Conservation (phyloP, 2,329 filamentous ascomycete genomes). For the Incumbomyces lentus region DNA sequence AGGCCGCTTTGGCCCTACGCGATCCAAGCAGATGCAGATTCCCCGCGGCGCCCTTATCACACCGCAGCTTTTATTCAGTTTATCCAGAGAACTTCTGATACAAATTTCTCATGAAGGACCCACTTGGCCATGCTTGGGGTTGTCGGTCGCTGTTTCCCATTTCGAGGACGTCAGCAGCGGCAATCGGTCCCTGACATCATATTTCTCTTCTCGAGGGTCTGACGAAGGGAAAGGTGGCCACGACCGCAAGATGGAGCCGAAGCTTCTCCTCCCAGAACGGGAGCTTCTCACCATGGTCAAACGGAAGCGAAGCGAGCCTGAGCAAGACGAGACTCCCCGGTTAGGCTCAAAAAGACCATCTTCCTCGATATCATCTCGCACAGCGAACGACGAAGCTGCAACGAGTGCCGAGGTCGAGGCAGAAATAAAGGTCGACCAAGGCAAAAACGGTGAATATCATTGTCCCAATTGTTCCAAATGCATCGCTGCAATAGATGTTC, state of each 20-base stretch:
- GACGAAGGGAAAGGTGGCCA: neutral
- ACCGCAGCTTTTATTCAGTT: constrained; percentile 59
- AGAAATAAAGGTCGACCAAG: neutral
- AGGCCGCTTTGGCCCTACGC: constrained; percentile 57
- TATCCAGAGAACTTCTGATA: constrained; percentile 65
- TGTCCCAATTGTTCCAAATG: constrained; percentile 57
- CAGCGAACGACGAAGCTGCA: neutral
- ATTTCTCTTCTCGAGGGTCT: constrained; percentile 36
- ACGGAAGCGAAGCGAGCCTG: neutral
- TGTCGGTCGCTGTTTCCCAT: constrained; percentile 76
- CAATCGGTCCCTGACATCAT: constrained; percentile 52
- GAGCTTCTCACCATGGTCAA: neutral
- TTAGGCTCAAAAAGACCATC: neutral
- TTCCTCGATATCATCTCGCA: neutral
- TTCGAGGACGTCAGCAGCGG: constrained; percentile 78
- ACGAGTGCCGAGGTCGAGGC: neutral
- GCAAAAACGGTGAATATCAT: constrained; percentile 24
- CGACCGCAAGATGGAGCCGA: constrained; percentile 16
- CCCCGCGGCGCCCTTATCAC: constrained; percentile 62
- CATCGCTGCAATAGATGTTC: constrained; percentile 47
- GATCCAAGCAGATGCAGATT: constrained; percentile 65
- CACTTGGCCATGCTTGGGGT: constrained; percentile 78
- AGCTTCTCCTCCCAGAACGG: constrained; percentile 1
- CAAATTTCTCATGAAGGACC: constrained; percentile 67
- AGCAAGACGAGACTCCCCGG: neutral